These are phyloP conservation scores for Tetrapisispora fleetii DNA, from an alignment of 805 yeast genomes.

Conservation along the genomic window DNA sequence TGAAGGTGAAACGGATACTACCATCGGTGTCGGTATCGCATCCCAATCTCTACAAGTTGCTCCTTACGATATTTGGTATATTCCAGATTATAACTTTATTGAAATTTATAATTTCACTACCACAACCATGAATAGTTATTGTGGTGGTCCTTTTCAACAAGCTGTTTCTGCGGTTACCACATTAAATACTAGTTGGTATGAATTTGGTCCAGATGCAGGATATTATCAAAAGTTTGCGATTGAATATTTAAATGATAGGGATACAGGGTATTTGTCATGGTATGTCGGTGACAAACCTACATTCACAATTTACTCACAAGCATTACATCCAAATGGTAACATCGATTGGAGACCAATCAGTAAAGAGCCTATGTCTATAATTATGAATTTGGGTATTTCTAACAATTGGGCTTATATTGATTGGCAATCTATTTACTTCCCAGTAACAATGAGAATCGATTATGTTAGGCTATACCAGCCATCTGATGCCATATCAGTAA, in stretches of 20 bases:
- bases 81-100: conserved; percentile 75
- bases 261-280: conserved; percentile 75
- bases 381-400: conserved; percentile 83
- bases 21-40: conserved; percentile 55
- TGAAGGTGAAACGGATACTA: conserved; percentile 69
- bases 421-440: conserved; percentile 76
- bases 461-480: conserved; percentile 91
- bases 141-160: conserved; percentile 92
- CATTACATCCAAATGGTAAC: conserved; percentile 87
- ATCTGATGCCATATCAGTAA: conserved; percentile 42
- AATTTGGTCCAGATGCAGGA: conserved; percentile 42
- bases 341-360: conserved; percentile 72
- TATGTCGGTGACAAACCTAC: conserved; percentile 75
- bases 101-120: conserved; percentile 59
- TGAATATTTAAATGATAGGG: conserved; percentile 66
- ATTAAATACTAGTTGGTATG: conserved; percentile 76
- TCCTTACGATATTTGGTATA: conserved; percentile 90
- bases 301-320: conserved; percentile 57
- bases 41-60: conserved; percentile 92
- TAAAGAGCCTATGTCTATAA: conserved; percentile 87
- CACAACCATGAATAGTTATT: conserved; percentile 75
- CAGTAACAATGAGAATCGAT: conserved; percentile 66
- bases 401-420: conserved; percentile 90
- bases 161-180: conserved; percentile 80
- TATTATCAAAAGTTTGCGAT: conserved; percentile 65